Conservation (phyloP, 768 basidiomycete species). For the Suillus discolor region DNA sequence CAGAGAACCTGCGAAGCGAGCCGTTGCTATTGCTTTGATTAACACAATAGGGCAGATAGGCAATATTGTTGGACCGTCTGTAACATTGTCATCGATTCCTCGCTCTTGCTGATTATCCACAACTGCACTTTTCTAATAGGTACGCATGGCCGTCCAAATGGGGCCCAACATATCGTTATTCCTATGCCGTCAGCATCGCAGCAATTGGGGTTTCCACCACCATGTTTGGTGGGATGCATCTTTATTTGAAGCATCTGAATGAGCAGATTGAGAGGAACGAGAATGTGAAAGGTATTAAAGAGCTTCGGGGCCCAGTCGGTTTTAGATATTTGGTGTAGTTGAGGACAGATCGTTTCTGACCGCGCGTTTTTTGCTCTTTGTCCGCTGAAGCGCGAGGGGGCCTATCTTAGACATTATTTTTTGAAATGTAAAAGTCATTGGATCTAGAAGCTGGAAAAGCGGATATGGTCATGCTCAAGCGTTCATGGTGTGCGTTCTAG, state of each 20-base stretch:
- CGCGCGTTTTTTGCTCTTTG: background rate
- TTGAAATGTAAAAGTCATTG: background rate
- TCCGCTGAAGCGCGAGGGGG: background rate
- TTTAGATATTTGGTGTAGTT: constrained; percentile 2
- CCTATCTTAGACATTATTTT: background rate
- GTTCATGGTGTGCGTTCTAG: background rate
- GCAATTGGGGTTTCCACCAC: background rate
- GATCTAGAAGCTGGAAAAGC: no score
- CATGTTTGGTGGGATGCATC: background rate
- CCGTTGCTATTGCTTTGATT: constrained; percentile 76
- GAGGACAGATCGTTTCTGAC: background rate
- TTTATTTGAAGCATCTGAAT: background rate
- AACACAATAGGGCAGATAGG: constrained; percentile 81
- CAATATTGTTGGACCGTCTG: constrained; percentile 78
- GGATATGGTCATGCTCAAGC: no score
- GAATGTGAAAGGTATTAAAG: background rate
- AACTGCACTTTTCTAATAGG: constrained; percentile 25
- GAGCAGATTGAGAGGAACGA: background rate
- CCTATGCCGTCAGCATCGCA: constrained; percentile 71
- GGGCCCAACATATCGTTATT: constrained; percentile 67
- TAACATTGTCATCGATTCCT: constrained; percentile 17
- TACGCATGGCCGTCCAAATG: constrained; percentile 66
- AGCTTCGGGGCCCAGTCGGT: background rate
- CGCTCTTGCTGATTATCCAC: background rate
- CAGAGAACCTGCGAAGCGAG: constrained; percentile 49